Conservation (phyloP, 1,284 basidiomycete genomes). For the Chondrostereum purpureum region DNA sequence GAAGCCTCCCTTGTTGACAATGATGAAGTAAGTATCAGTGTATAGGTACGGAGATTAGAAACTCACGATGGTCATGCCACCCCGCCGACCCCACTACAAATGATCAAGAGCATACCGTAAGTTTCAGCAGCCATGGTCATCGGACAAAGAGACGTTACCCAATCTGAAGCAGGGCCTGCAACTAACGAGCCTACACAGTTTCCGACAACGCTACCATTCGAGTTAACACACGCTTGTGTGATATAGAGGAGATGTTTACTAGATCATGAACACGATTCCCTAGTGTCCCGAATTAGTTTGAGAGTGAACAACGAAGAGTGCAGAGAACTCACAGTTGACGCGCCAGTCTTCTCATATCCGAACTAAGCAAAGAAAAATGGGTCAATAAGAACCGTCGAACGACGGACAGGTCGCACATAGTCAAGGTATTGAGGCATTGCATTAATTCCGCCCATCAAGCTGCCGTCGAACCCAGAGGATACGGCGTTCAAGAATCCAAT, state of each 20-base stretch:
- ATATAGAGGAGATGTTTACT: slow-evolving; percentile 9
- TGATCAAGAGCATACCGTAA: not conserved
- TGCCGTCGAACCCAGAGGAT: slow-evolving; percentile 22
- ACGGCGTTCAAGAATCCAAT: slow-evolving; percentile 23
- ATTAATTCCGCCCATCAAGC: slow-evolving; percentile 23
- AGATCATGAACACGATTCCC: slow-evolving; percentile 23
- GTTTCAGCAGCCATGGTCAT: slow-evolving; percentile 5
- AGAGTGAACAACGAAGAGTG: too few relatives aligned
- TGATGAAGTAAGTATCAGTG: not conserved
- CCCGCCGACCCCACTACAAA: slow-evolving; percentile 18
- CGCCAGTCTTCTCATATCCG: slow-evolving; percentile 15
- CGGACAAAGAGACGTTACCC: too few relatives aligned
- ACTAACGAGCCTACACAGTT: slow-evolving; percentile 22
- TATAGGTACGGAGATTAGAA: slow-evolving; percentile 3
- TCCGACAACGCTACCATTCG: slow-evolving; percentile 16
- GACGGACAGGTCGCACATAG: slow-evolving; percentile 17
- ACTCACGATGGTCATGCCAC: slow-evolving; percentile 20
- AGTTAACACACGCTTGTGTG: not conserved
- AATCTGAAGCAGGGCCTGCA: slow-evolving; percentile 21
- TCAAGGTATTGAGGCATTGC: slow-evolving; percentile 21
- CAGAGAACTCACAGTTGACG: slow-evolving; percentile 12
- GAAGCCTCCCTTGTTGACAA: slow-evolving; percentile 16
- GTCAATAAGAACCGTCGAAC: not conserved
- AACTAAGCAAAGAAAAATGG: not conserved
- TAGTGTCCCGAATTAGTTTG: too few relatives aligned